These are phyloP conservation scores for Cucurbita pepo DNA, from an alignment of 306 rosid genomes.

Conservation along the genomic window DNA sequence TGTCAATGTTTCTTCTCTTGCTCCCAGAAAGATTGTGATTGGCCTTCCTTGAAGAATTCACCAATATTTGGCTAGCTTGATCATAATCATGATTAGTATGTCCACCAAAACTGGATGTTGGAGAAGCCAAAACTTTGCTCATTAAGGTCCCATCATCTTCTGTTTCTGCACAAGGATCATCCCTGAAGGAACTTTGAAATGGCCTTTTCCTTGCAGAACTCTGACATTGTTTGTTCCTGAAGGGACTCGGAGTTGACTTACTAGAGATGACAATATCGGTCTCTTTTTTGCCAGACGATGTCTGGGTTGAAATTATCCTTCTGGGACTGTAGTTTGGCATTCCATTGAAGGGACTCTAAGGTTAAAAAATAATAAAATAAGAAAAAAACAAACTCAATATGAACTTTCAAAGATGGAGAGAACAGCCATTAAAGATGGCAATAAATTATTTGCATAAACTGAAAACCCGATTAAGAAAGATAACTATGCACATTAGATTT, in stretches of 20 bases:
- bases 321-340: conserved; percentile 18
- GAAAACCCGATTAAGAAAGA: neutral
- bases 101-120: conserved; percentile 14
- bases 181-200: conserved; percentile 16
- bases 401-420: conserved; percentile 1
- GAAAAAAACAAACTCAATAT: conserved; percentile 12
- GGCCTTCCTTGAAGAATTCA: conserved; percentile 19
- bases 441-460: neutral
- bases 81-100: conserved; percentile 13
- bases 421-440: neutral
- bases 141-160: neutral
- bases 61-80: conserved; percentile 13
- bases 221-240: conserved; percentile 9
- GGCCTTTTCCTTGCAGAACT: conserved; percentile 20
- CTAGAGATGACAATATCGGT: conserved; percentile 4
- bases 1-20: conserved; percentile 36
- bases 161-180: conserved; percentile 15
- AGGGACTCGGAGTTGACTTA: conserved; percentile 12
- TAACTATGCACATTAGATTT: neutral
- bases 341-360: conserved; percentile 15
- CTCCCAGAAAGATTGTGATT: conserved; percentile 28
- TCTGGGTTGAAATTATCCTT: conserved; percentile 13
- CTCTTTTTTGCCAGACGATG: conserved; percentile 6
- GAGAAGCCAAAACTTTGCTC: conserved; percentile 6
- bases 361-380: neutral